These are phyloP conservation scores for Moesziomyces antarcticus DNA, from an alignment of 1,284 basidiomycete genomes.

Conservation along the genomic window DNA sequence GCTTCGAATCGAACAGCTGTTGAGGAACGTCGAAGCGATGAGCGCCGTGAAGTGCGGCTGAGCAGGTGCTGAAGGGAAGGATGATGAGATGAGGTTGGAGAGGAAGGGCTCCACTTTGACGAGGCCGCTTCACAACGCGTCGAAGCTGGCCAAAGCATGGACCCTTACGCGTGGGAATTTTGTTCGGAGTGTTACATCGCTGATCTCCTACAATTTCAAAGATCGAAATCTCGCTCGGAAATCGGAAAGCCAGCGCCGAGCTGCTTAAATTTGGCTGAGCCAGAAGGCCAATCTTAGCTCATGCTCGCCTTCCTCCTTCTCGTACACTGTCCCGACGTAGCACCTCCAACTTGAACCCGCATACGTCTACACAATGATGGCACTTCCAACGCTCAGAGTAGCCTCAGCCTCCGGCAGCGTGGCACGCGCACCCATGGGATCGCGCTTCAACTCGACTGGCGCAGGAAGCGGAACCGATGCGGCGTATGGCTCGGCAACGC, in stretches of 20 bases:
- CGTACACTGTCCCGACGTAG: background rate
- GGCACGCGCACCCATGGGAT: slow-evolving; percentile 3
- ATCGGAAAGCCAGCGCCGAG: background rate
- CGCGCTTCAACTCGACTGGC: slow-evolving; percentile 34
- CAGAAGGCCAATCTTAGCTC: slow-evolving; percentile 8
- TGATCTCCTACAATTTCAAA: too few relatives aligned
- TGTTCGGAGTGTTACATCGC: too few relatives aligned
- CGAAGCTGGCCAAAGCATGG: too few relatives aligned
- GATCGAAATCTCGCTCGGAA: background rate
- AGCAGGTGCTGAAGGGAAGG: background rate
- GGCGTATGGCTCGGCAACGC: slow-evolving; percentile 29
- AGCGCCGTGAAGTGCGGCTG: background rate
- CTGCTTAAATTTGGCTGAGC: background rate
- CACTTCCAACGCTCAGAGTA: slow-evolving; percentile 12
- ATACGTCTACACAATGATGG: slow-evolving; percentile 5
- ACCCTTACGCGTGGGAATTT: background rate
- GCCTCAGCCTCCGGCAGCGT: slow-evolving; percentile 4
- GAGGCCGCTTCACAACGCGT: too few relatives aligned
- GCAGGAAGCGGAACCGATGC: slow-evolving; percentile 15
- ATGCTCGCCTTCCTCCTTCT: background rate
- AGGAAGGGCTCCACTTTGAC: too few relatives aligned
- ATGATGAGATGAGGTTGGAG: background rate
- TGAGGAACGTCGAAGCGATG: background rate
- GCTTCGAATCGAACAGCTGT: too few relatives aligned
- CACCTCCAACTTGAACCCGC: too few relatives aligned